These are phyloP conservation scores for Prunus persica DNA, from an alignment of 306 rosid genomes.

Conservation along the genomic window DNA sequence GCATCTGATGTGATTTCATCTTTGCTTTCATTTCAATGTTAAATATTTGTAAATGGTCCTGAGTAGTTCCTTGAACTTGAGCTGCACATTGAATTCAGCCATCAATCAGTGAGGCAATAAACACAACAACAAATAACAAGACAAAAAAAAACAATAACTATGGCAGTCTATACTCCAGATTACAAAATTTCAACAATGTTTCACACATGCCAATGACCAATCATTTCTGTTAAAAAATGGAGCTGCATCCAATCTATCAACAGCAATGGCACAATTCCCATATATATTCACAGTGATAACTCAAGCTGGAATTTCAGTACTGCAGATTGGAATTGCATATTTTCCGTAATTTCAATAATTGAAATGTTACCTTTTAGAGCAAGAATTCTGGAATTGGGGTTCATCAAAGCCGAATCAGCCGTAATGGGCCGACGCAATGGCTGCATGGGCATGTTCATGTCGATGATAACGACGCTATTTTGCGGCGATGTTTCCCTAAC, in stretches of 20 bases:
- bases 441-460: slow-evolving; percentile 79
- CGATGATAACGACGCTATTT: slow-evolving; percentile 69
- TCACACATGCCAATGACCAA: background rate
- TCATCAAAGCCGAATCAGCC: slow-evolving; percentile 82
- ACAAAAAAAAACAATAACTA: background rate
- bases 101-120: slow-evolving; percentile 5
- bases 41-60: slow-evolving; percentile 83
- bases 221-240: slow-evolving; percentile 4
- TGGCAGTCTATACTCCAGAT: background rate
- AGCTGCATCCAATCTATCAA: background rate
- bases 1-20: slow-evolving; percentile 81
- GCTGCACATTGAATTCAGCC: slow-evolving; percentile 38
- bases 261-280: background rate
- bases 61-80: slow-evolving; percentile 72
- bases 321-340: background rate
- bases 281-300: background rate
- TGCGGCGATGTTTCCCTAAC: slow-evolving; percentile 78
- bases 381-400: slow-evolving; percentile 67
- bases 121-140: background rate
- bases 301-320: background rate
- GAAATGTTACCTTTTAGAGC: slow-evolving; percentile 58
- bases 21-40: slow-evolving; percentile 67
- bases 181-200: background rate
- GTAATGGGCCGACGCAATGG: slow-evolving; percentile 80
- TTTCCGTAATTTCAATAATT: background rate